Conservation (phyloP, 345 rosid species). For the Cardamine resedifolia region DNA sequence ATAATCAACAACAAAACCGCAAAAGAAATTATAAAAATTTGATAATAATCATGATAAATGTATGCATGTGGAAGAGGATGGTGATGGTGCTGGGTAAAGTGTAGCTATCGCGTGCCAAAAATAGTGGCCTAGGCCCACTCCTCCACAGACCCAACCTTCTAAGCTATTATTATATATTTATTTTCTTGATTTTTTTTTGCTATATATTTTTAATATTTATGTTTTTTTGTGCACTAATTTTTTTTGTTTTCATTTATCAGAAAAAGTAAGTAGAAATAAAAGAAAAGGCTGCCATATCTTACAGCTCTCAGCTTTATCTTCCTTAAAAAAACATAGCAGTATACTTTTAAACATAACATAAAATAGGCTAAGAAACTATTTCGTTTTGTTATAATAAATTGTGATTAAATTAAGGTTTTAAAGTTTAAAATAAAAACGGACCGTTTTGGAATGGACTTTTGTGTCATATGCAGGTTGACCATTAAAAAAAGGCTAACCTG, state of each 20-base stretch:
- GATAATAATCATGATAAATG: constrained; percentile 29
- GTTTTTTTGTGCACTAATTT: neutral
- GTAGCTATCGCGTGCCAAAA: constrained; percentile 38
- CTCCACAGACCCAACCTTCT: constrained; percentile 38
- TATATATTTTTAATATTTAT: neutral
- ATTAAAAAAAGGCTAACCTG: neutral
- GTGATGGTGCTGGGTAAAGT: constrained; percentile 45
- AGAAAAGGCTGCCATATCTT: constrained; percentile 36
- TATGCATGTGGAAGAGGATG: constrained; percentile 34
- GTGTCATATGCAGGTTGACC: constrained; percentile 11
- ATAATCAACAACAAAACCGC: constrained; percentile 13
- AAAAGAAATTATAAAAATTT: constrained; percentile 1
- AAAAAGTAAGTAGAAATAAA: constrained; percentile 14
- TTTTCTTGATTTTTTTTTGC: neutral
- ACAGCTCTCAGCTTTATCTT: constrained; percentile 29
- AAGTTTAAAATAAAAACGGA: neutral
- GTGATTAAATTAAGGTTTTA: neutral
- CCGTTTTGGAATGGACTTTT: constrained; percentile 4
- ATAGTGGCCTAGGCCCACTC: constrained; percentile 45
- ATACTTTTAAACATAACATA: too few species aligned
- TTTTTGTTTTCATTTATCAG: constrained; percentile 2
- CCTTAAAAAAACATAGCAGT: neutral
- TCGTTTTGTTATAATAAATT: neutral
- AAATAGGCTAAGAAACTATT: neutral
- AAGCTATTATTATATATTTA: constrained; percentile 13